Evolutionary conservation across 2,329 filamentous ascomycete species (phyloP).

Genomic region (Fusarium redolens): DNA sequence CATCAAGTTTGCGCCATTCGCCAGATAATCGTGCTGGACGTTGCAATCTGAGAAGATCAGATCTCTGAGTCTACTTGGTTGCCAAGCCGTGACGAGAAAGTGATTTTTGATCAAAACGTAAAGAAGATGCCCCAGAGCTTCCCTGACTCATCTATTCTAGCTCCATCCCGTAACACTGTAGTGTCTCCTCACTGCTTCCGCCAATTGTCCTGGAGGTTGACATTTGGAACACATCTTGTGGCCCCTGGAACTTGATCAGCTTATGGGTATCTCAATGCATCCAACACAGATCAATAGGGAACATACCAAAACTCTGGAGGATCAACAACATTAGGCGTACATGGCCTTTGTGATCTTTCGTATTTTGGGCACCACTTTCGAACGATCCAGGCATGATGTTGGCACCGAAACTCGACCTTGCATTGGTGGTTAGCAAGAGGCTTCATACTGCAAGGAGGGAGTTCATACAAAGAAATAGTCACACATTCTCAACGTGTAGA

Average conservation of each 20-base stretch:
- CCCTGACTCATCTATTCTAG: not conserved
- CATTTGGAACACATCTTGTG: slow-evolving; percentile 37
- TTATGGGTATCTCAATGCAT: not conserved
- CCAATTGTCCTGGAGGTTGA: slow-evolving; percentile 35
- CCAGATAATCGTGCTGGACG: not conserved
- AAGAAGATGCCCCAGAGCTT: not conserved
- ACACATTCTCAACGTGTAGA: slow-evolving; percentile 30
- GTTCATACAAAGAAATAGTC: slow-evolving; percentile 42
- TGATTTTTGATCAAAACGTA: not conserved
- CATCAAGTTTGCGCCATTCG: not conserved
- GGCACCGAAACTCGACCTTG: slow-evolving; percentile 42
- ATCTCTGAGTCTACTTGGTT: not conserved
- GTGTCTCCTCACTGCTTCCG: slow-evolving; percentile 31
- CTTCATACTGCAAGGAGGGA: not conserved
- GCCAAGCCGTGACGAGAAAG: not conserved
- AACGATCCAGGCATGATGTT: slow-evolving; percentile 41
- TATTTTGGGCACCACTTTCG: slow-evolving; percentile 41
- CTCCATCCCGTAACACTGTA: slow-evolving; percentile 21
- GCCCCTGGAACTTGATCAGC: slow-evolving; percentile 18
- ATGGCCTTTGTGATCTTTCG: slow-evolving; percentile 39
- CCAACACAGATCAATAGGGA: not conserved
- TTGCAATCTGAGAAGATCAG: not conserved
- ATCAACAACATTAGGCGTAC: slow-evolving; percentile 39
- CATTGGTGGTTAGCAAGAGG: not conserved
- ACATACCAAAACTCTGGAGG: slow-evolving; percentile 42